phyloP scores from a whole-genome alignment of 202 grass and related monocot genomes.

The Zizania palustris region DNA sequence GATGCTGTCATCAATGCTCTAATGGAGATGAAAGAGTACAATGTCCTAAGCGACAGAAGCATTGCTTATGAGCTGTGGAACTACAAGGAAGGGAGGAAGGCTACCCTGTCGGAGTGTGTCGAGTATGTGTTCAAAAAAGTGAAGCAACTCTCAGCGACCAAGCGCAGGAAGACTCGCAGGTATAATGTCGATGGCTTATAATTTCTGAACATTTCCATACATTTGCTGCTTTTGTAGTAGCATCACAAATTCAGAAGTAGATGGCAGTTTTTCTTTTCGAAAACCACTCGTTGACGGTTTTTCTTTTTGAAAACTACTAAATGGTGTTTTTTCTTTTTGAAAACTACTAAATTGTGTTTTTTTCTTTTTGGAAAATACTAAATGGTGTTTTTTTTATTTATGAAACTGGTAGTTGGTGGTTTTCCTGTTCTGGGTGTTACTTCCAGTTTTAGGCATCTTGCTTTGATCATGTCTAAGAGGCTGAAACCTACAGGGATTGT shows the following conservation, averaged over 20 bases:
- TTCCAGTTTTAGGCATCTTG: background rate
- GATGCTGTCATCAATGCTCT: constrained; percentile 23
- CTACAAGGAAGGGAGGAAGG: constrained; percentile 40
- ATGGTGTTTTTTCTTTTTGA: too few species aligned
- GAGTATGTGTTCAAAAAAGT: constrained; percentile 20
- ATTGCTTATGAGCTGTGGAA: constrained; percentile 41
- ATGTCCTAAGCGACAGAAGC: background rate
- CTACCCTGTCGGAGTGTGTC: constrained; percentile 16
- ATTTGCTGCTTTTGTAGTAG: background rate
- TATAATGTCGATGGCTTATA: background rate
- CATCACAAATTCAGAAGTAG: background rate
- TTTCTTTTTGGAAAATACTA: too few species aligned
- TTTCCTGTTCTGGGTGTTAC: background rate
- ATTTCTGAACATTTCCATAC: background rate
- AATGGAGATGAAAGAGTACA: constrained; percentile 40
- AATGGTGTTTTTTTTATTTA: too few species aligned
- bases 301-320: too few species aligned
- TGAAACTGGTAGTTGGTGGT: background rate
- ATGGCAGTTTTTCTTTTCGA: background rate
- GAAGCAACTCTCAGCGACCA: background rate
- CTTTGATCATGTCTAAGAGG: background rate
- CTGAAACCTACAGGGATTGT: background rate
- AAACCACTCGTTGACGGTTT: background rate
- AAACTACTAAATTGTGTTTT: too few species aligned
- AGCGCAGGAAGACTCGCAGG: constrained; percentile 13